phyloP scores from a whole-genome alignment of 1,284 basidiomycete species.

The Hemileia vastatrix region DNA sequence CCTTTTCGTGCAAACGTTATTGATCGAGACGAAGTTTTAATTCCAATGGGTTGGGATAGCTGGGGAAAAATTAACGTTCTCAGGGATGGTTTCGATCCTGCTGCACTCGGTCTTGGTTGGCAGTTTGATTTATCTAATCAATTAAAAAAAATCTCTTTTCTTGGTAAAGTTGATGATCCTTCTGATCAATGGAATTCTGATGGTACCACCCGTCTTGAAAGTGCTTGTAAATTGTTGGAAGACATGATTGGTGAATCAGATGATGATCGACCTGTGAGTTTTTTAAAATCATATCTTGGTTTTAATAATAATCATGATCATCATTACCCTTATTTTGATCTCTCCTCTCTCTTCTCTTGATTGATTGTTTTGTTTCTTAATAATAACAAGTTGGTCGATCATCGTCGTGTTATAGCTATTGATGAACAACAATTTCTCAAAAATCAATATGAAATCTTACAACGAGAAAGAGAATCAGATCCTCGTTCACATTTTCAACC shows the following conservation, averaged over 20 bases:
- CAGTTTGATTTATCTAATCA: slow-evolving; percentile 48
- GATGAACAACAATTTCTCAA: slow-evolving; percentile 17
- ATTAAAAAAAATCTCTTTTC: slow-evolving; percentile 48
- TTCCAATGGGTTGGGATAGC: slow-evolving; percentile 93
- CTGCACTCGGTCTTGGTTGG: slow-evolving; percentile 71
- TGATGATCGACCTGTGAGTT: slow-evolving; percentile 16
- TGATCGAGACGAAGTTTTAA: slow-evolving; percentile 79
- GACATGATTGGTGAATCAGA: slow-evolving; percentile 24
- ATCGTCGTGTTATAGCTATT: slow-evolving; percentile 14
- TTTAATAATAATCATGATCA: neutral
- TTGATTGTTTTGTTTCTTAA: neutral
- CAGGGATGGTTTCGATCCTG: slow-evolving; percentile 81
- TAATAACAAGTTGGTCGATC: slow-evolving; percentile 5
- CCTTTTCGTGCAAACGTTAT: slow-evolving; percentile 75
- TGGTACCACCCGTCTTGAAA: slow-evolving; percentile 39
- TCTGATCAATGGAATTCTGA: slow-evolving; percentile 62
- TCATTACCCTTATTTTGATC: neutral
- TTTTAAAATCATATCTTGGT: neutral
- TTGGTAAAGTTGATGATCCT: slow-evolving; percentile 55
- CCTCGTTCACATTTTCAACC: slow-evolving; percentile 15
- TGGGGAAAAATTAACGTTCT: slow-evolving; percentile 92
- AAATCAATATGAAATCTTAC: slow-evolving; percentile 10
- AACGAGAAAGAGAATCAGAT: slow-evolving; percentile 18
- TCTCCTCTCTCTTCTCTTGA: neutral
- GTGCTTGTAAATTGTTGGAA: slow-evolving; percentile 18